These are phyloP conservation scores for Colletotrichum chrysophilum DNA, from an alignment of 2,329 filamentous ascomycete species.

Conservation along the genomic window DNA sequence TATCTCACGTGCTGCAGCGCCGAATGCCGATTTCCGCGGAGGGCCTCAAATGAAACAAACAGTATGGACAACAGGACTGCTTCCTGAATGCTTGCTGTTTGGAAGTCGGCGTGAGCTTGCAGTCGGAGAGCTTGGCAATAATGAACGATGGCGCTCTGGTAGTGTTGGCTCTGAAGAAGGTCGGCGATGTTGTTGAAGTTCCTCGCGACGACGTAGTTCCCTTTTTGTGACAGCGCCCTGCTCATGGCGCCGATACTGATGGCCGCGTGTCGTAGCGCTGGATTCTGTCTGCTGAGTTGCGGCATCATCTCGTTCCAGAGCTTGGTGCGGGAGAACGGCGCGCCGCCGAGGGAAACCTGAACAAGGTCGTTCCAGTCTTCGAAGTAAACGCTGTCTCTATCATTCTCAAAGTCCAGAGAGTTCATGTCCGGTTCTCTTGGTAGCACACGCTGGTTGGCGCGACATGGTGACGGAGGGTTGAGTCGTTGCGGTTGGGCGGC, in stretches of 20 bases:
- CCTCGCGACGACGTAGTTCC: neutral
- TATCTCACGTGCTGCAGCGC: constrained; percentile 45
- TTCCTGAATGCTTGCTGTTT: constrained; percentile 40
- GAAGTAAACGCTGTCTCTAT: constrained; percentile 21
- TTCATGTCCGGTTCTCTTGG: constrained; percentile 17
- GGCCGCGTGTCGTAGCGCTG: constrained; percentile 40
- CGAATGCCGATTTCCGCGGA: constrained; percentile 42
- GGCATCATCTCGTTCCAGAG: constrained; percentile 42
- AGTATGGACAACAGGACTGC: constrained; percentile 43
- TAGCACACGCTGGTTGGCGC: neutral
- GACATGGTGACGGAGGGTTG: neutral
- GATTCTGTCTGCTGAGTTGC: constrained; percentile 17
- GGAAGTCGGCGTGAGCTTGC: constrained; percentile 40
- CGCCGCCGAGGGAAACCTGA: constrained; percentile 12
- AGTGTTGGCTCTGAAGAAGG: constrained; percentile 25
- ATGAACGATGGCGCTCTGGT: constrained; percentile 43
- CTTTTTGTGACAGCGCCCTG: constrained; percentile 28
- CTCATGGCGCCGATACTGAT: constrained; percentile 46
- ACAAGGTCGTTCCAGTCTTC: constrained; percentile 21
- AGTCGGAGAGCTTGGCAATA: constrained; percentile 47
- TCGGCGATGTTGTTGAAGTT: constrained; percentile 6
- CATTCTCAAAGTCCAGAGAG: constrained; percentile 16
- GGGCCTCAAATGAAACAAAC: constrained; percentile 46
- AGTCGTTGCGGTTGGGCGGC: neutral
- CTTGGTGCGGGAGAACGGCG: constrained; percentile 10